Evolutionary conservation across 2,329 filamentous ascomycete genomes (phyloP), one percentile per base, ranked within the genome.

Genomic region (Exophiala bonariae): DNA sequence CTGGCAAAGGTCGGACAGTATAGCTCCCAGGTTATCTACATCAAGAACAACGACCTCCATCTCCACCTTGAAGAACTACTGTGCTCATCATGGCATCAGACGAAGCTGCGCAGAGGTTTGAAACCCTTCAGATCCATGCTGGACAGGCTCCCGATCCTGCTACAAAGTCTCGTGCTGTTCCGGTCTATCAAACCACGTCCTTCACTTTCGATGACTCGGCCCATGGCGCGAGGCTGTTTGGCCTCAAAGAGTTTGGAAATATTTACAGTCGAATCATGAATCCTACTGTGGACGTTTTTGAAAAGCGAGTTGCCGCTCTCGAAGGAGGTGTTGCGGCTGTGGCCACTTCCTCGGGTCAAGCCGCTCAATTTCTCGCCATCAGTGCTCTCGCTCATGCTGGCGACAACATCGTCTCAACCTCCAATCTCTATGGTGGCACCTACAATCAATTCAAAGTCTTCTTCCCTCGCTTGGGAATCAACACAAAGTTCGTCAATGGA

Each of bases 191-290:
- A 11, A 91, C 91, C 4, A 92, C 86, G n/a, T 96, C 89, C 63
- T 99, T 77, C 71, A 83, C 82, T 43, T 99, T 99, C 81, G 86
- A 97, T 81, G 89, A 97, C 75, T 96, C 89, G 41, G 92, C 90
- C 40, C 93, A 97, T 64, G 93, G 89, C 53, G 93, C 93, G 46
- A 85, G 90, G 67, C 85, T 99, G 33, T 99, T 99, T 66, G 88
- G 89, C 65, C 87, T 99, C 69, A 95, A 97, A 75, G 90, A 97
- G 73, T 87, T 89, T 62, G 93, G 91, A 71, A 97, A 97, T 74
- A 95, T 97, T 69, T 99, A 99, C 79, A 93, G 86, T 68, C 89
- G 93, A 56, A 90, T 99, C 62, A 89, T 88, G 86, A 96, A 97
- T 71, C 87, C 92, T 2, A 97, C 92, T 0, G 86, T 92, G 59